Evolutionary conservation across 2,329 filamentous ascomycete genomes (phyloP), one percentile per base, ranked within the genome.

Genomic region (Dothistroma pini): DNA sequence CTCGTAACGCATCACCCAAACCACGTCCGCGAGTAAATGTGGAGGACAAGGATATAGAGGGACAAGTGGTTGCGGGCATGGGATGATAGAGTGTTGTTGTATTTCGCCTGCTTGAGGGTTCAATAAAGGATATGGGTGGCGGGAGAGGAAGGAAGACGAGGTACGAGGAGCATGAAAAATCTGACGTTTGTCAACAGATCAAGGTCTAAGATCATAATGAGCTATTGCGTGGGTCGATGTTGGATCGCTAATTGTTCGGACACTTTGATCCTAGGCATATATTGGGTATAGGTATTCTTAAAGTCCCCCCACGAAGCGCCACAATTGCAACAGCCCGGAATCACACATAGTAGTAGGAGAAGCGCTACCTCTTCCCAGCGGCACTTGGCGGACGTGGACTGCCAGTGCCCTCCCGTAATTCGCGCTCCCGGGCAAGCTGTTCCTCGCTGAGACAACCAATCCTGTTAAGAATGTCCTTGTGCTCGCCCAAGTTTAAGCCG

Each of bases 401-500:
- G 29, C 63, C 56, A 48, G 67, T 71, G 14, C 63, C 69, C 19
- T 69, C 67, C 41, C 70, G 63, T 65, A 68, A 63, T 60, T 74
- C 71, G 51, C 70, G 61, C 60, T 74, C 72, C 9, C 72, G 62
- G 10, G 71, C 70, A 52, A 74, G 56, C 60, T 74, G 72, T 60
- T 74, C 72, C 19, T 74, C 72, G 63, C 70, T 72, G 61, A 74
- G 58, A 74, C 90, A 95, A 54, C 90, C 90, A 71, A 95, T 95
- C 57, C 90, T 82, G 50, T 89, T 89, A 57, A 95, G 81, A 66
- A 95, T 79, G 74, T 93, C 90, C 79, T 93, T 95, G 68, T 88
- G 84, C 74, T 91, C 89, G 69, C 87, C 88, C 84, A 19, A 86
- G 84, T 74, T 71, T 57, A 74, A 58, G 29, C 72, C 70, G 22